Base-by-base conservation (phyloP, 192 early-diverging fungal genomes). In the Backusella westeae region DNA sequence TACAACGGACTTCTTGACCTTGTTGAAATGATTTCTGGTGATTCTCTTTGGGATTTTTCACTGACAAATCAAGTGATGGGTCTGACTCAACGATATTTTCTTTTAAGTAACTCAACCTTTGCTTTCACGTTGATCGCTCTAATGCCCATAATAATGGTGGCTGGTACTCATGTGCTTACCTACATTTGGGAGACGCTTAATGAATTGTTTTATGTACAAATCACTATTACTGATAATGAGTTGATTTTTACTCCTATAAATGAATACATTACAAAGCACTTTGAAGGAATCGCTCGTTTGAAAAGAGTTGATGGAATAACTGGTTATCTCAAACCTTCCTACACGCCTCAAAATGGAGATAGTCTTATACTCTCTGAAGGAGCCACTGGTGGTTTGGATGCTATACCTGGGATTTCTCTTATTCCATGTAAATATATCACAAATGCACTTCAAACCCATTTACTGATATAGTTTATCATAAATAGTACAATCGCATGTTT, bases 371-470 rank as follows among this genome's bases (percentile, higher is more conserved):
- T 34, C 19, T 15, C 23, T 46, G 46, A 32, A 52, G 36, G 69
- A 17, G 46, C 34, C 14, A 26, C 10, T 23, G 4, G 17, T 52
- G 34, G 12, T 67, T 34, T 34, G 6, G 12, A 17, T 34, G 34
- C 15, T 34, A n/a, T 32, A n/a, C 77, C 77, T 34, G 12, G 12
- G 17, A 32, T 79, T 46, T 17, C 21, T 46, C 67, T 79, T 38
- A 38, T 41, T 14, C 73, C 77, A 71, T 32, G 77, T 78, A 67
- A 68, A 46, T 73, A 19, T 44, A 44, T 42, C 23, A 26, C 42
- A 14, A 17, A 44, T 44, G 5, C 1, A 19, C 15, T 19, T 44
- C 15, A 44, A 44, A 19, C 42, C 14, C 42, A 44, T 44, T 0
- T 17, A 44, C 15, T 17, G 3, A 44, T 44, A 44, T 14, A 19